These are phyloP conservation scores for Hypoxylon sp. DNA, from an alignment of 2,329 filamentous ascomycete genomes.

Conservation along the genomic window DNA sequence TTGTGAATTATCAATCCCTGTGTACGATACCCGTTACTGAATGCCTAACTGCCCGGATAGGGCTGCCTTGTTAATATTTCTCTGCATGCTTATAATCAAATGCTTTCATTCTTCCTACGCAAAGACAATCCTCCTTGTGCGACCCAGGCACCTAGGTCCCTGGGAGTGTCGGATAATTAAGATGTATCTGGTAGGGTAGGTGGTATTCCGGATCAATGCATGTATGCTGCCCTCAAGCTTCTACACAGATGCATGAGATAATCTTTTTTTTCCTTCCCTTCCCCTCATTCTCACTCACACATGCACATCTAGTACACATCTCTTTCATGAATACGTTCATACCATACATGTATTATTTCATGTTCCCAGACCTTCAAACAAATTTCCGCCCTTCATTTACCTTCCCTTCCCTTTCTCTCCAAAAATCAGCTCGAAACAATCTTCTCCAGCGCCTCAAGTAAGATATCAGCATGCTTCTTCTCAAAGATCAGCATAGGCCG, in stretches of 20 bases:
- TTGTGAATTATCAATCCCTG: background rate
- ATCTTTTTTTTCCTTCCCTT: background rate
- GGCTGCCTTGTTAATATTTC: background rate
- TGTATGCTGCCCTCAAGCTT: conserved; percentile 19
- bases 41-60: background rate
- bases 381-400: background rate
- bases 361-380: background rate
- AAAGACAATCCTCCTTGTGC: background rate
- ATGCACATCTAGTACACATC: background rate
- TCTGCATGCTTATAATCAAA: background rate
- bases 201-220: conserved; percentile 25
- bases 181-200: conserved; percentile 8
- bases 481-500: conserved; percentile 95
- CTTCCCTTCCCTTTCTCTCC: conserved; percentile 5
- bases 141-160: background rate
- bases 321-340: conserved; percentile 2
- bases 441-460: conserved; percentile 85
- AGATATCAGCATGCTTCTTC: conserved; percentile 88
- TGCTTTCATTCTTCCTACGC: background rate
- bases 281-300: background rate
- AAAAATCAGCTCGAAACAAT: conserved; percentile 66
- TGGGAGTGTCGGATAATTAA: conserved; percentile 25
- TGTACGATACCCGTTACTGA: background rate
- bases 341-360: background rate
- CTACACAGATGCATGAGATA: conserved; percentile 10